Evolutionary conservation across 208 protist species (phyloP).

Genomic region (Naegleria fowleri): DNA sequence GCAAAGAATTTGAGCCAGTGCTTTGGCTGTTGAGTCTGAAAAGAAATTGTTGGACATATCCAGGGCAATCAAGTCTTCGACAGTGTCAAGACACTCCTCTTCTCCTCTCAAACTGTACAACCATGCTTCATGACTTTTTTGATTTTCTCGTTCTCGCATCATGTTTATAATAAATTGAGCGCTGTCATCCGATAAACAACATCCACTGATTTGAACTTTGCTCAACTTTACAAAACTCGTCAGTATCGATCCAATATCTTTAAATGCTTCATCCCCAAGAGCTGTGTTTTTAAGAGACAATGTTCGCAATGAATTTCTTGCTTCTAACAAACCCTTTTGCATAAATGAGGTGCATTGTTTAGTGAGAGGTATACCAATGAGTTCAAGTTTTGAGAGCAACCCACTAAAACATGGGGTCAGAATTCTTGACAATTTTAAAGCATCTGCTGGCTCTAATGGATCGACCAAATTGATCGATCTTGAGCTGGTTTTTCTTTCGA

Average conservation of each 20-base stretch:
- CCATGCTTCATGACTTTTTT: neutral
- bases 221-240: neutral
- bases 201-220: neutral
- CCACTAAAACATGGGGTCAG: neutral
- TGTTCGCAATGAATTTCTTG: neutral
- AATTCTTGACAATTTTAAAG: neutral
- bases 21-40: neutral
- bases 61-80: neutral
- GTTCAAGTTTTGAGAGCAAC: neutral
- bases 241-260: neutral
- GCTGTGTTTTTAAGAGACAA: neutral
- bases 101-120: neutral
- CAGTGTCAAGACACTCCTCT: neutral
- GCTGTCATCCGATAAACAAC: neutral
- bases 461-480: neutral
- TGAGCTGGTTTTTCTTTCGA: neutral
- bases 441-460: neutral
- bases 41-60: slow-evolving; percentile 4
- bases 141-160: neutral
- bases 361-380: neutral
- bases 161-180: neutral
- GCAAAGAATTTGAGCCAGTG: neutral
- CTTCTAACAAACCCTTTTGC: slow-evolving; percentile 11
- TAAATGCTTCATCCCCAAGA: slow-evolving; percentile 1
- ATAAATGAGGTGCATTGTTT: neutral